These are phyloP conservation scores for Phytopythium vexans DNA, from an alignment of 352 stramenopile species.

Conservation along the genomic window DNA sequence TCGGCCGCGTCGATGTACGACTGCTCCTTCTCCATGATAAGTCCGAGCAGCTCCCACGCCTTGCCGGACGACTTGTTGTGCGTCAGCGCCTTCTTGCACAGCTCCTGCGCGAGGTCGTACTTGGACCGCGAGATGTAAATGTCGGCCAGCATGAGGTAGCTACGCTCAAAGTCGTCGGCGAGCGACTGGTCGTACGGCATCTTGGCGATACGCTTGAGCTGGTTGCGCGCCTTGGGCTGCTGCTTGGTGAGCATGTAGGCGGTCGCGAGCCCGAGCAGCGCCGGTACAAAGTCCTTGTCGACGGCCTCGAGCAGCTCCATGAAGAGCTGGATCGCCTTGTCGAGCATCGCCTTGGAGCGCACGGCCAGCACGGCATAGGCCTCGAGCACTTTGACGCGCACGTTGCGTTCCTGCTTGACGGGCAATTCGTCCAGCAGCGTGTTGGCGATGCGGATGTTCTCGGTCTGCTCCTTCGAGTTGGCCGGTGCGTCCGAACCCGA, in stretches of 20 bases:
- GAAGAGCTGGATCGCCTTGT: conserved; percentile 89
- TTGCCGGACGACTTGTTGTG: conserved; percentile 92
- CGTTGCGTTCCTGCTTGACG: conserved; percentile 37
- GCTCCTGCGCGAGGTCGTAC: conserved; percentile 91
- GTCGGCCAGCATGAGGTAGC: conserved; percentile 92
- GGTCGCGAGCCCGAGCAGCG: conserved; percentile 84
- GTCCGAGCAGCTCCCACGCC: conserved; percentile 91
- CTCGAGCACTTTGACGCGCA: conserved; percentile 82
- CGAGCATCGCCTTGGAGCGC: conserved; percentile 78
- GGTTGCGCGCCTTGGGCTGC: conserved; percentile 90
- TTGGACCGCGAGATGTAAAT: conserved; percentile 91
- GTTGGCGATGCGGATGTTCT: conserved; percentile 88
- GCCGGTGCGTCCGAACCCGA: conserved; percentile 18
- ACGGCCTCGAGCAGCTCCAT: conserved; percentile 87
- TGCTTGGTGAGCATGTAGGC: conserved; percentile 93
- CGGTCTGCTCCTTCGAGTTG: conserved; percentile 74
- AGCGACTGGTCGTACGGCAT: conserved; percentile 88
- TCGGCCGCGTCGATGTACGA: conserved; percentile 91
- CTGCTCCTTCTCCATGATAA: conserved; percentile 95
- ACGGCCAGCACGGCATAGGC: conserved; percentile 83
- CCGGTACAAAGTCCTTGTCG: conserved; percentile 88
- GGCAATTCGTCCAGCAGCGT: conserved; percentile 86
- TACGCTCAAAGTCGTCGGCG: conserved; percentile 92
- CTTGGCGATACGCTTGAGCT: conserved; percentile 94
- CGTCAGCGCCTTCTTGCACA: conserved; percentile 90